Base-by-base conservation (phyloP, 2,329 filamentous ascomycete genomes). In the Akanthomyces lecanii region DNA sequence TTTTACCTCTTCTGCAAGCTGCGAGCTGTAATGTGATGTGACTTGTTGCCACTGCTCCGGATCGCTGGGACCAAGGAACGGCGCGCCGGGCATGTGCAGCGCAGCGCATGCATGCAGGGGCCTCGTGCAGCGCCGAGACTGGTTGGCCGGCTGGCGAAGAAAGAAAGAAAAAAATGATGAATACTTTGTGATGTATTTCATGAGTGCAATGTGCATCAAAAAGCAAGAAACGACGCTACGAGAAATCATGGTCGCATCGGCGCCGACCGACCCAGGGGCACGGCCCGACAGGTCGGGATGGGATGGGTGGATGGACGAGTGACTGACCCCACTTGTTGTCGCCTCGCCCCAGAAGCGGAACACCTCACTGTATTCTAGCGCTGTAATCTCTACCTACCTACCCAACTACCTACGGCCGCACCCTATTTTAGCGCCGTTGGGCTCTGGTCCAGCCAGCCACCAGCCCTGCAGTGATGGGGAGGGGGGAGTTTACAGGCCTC, bases 251-350 rank as follows among this genome's bases (percentile, higher is more conserved):
- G 54, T 40, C 38, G 5, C 48, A 40, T 56, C 40, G 40, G 45
- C 25, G 30, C 21, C 21, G 54, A 36, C 33, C 40, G 21, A 21
- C 30, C 36, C 36, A 59, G 30, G 53, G 44, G 45, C 56, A 59
- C 56, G 56, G 56, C 56, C 56, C 56, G 56, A 40, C 44, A 10
- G 55, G n/a, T 50, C 48, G 42, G 55, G 14, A 58, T 58, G 42
- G 28, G 18, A 21, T 21, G 21, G 1, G 21, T 21, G 21, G 21
- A 21, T 21, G 21, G 21, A 21, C 21, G 21, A 21, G 21, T 21
- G 21, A 21, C 21, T 30, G 30, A 18, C 56, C 23, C 56, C 56
- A 40, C 56, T 50, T 50, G 44, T 38, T 58, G 30, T 48, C 55
- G 56, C 33, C 45, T 48, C 21, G 21, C 21, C 12, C 45, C 8